Conservation (phyloP, 768 basidiomycete species). For the Clavulina sp. region DNA sequence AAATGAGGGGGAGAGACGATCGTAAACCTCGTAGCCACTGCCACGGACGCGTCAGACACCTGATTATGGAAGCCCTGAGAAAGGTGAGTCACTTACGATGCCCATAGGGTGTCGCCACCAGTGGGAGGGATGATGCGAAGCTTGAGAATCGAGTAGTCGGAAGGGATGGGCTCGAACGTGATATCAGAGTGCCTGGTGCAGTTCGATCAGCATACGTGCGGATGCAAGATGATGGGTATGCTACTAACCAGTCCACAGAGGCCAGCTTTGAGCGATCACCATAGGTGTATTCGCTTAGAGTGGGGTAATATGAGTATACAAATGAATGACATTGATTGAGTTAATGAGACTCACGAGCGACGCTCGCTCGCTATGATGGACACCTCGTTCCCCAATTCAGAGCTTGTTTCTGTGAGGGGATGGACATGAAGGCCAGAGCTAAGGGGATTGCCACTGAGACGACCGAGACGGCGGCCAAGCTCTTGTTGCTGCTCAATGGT, state of each 20-base stretch:
- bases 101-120: not conserved
- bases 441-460: not conserved
- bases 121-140: not conserved
- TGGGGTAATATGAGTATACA: no score
- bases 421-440: not conserved
- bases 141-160: not conserved
- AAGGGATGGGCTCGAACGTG: not conserved
- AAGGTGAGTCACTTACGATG: not conserved
- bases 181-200: not conserved
- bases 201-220: no score
- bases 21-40: constrained; percentile 43
- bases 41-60: not conserved
- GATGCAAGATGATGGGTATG: no score
- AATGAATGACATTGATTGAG: no score
- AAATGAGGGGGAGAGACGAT: constrained; percentile 32
- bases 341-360: no score
- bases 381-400: not conserved
- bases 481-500: not conserved
- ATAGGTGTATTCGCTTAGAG: not conserved
- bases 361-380: not conserved
- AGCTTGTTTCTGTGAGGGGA: not conserved
- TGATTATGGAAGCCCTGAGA: no score
- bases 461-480: not conserved
- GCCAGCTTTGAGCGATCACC: not conserved
- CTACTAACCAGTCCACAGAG: not conserved